A percentile compares a stretch with the other conserved stretches of the same genome.
Evolutionary conservation across 306 rosid species (phyloP).

Genomic region (Pueraria montana): DNA sequence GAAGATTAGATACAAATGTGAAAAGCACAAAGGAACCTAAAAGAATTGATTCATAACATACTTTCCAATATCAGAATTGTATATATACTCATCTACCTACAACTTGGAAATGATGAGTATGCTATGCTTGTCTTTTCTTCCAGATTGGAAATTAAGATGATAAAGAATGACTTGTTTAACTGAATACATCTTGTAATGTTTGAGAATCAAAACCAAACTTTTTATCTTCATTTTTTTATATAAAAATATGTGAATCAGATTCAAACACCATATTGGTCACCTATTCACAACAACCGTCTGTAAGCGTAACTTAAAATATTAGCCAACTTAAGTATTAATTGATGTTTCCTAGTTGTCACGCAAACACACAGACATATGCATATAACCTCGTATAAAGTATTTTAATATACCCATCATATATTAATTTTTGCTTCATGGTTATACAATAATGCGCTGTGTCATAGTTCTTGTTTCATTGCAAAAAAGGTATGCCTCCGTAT

Average conservation of each 20-base stretch:
- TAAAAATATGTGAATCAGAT: not conserved
- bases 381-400: not conserved
- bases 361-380: not conserved
- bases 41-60: not conserved
- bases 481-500: not conserved
- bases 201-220: not conserved
- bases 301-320: not conserved
- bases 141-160: not conserved
- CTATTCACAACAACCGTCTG: not conserved
- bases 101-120: not conserved
- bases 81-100: not conserved
- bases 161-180: not conserved
- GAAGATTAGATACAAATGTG: constrained; percentile 6
- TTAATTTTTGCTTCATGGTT: not conserved
- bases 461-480: not conserved
- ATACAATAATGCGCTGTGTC: not conserved
- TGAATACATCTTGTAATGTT: not conserved
- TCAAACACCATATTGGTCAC: not conserved
- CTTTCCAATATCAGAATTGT: not conserved
- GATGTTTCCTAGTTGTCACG: not conserved
- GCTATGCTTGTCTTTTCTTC: not conserved
- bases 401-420: not conserved
- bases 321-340: too few species aligned
- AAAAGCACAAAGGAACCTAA: not conserved
- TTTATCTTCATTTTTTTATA: not conserved